A percentile compares a stretch with the other conserved stretches of the same genome.
These are phyloP conservation scores for Pleurotus platypus DNA, from an alignment of 768 basidiomycete genomes.

Conservation along the genomic window DNA sequence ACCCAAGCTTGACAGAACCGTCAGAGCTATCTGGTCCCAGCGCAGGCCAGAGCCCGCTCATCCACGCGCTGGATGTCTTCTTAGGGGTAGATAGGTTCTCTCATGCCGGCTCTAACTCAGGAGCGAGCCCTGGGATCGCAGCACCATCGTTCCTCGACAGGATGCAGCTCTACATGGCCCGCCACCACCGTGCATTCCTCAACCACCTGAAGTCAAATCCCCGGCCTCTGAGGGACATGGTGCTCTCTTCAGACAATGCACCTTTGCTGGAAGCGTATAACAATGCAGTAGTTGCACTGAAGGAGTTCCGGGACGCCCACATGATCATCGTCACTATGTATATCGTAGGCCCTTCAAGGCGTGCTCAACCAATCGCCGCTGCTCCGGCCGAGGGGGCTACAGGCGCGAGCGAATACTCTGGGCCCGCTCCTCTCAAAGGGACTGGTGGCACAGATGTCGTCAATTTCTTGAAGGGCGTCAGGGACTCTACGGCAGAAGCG, in stretches of 20 bases:
- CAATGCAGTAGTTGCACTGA: constrained; percentile 57
- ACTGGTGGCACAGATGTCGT: constrained; percentile 80
- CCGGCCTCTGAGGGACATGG: constrained; percentile 57
- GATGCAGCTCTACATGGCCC: constrained; percentile 84
- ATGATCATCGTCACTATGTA: constrained; percentile 73
- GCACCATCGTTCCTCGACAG: constrained; percentile 53
- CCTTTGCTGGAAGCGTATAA: constrained; percentile 58
- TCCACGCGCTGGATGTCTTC: constrained; percentile 75
- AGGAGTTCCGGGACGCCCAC: constrained; percentile 73
- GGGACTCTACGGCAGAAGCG: constrained; percentile 60
- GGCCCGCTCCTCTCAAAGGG: constrained; percentile 41
- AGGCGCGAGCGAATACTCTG: constrained; percentile 20
- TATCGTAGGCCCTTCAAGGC: constrained; percentile 67
- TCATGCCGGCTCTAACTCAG: constrained; percentile 19
- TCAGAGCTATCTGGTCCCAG: constrained; percentile 76
- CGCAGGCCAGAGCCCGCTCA: constrained; percentile 79
- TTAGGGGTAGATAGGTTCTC: constrained; percentile 62
- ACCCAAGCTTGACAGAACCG: constrained; percentile 36
- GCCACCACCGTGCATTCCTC: constrained; percentile 75
- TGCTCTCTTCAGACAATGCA: constrained; percentile 24
- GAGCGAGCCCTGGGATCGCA: constrained; percentile 10
- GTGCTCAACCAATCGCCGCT: constrained; percentile 19
- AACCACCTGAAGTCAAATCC: constrained; percentile 59
- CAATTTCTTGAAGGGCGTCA: constrained; percentile 69
- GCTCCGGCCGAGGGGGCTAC: constrained; percentile 11